Evolutionary conservation across 2,329 filamentous ascomycete genomes (phyloP).

Genomic region (Diaporthe sp.): DNA sequence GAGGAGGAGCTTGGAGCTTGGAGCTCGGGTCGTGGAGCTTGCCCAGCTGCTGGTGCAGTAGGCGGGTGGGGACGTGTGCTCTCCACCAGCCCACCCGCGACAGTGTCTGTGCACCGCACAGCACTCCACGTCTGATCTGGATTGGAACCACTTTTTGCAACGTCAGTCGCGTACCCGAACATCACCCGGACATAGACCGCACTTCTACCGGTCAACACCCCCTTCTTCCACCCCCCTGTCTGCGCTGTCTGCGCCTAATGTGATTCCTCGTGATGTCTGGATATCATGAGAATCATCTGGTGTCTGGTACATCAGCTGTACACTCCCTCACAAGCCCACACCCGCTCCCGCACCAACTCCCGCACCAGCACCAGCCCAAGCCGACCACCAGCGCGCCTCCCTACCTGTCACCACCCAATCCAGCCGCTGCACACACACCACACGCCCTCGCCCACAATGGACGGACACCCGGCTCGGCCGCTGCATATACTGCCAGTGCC

Average conservation of each 20-base stretch:
- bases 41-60: neutral
- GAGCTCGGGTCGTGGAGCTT: neutral
- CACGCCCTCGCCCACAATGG: conserved; percentile 24
- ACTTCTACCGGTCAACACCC: conserved; percentile 36
- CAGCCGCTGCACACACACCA: conserved; percentile 17
- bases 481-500: conserved; percentile 28
- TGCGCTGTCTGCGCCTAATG: conserved; percentile 21
- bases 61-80: conserved; percentile 4
- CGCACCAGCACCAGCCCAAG: conserved; percentile 10
- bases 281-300: conserved; percentile 31
- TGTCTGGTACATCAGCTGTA: conserved; percentile 33
- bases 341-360: neutral
- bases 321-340: conserved; percentile 14
- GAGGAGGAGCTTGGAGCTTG: neutral
- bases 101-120: neutral
- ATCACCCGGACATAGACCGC: conserved; percentile 40
- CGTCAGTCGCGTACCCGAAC: conserved; percentile 32
- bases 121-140: neutral
- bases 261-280: conserved; percentile 39
- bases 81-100: neutral
- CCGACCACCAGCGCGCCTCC: conserved; percentile 14
- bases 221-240: conserved; percentile 19
- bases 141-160: conserved; percentile 33
- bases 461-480: neutral
- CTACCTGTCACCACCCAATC: conserved; percentile 27